These are phyloP conservation scores for Exophiala viscosa DNA, from an alignment of 2,329 filamentous ascomycete genomes.

Conservation along the genomic window DNA sequence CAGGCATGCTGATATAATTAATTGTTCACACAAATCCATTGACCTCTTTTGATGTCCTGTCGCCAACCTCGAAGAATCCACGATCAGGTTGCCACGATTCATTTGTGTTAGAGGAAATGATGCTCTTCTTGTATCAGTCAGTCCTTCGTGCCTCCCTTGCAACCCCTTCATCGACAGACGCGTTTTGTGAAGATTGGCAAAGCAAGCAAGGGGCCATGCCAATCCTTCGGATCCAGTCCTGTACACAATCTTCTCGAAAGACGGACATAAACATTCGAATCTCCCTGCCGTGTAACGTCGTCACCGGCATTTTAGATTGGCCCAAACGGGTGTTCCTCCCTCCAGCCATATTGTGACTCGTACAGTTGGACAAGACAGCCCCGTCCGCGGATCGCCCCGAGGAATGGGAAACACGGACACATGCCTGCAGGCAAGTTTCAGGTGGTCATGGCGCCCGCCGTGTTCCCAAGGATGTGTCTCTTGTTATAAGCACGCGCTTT, in stretches of 20 bases:
- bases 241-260: slow-evolving; percentile 5
- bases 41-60: no score
- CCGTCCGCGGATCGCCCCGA: slow-evolving; percentile 12
- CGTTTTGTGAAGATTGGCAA: background rate
- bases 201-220: slow-evolving; percentile 2
- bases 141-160: background rate
- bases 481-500: background rate
- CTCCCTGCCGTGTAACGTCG: background rate
- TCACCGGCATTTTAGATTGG: background rate
- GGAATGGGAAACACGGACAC: slow-evolving; percentile 17
- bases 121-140: background rate
- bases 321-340: background rate
- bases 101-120: no score
- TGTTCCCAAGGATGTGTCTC: slow-evolving; percentile 2
- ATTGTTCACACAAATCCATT: no score
- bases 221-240: background rate
- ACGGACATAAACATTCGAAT: background rate
- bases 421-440: slow-evolving; percentile 3
- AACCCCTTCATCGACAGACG: background rate
- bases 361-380: slow-evolving; percentile 1
- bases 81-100: no score
- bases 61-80: no score
- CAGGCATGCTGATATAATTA: no score
- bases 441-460: slow-evolving; percentile 2
- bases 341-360: background rate